Conservation (phyloP, 2,329 filamentous ascomycete species). For the Chaetomium olivaceum region DNA sequence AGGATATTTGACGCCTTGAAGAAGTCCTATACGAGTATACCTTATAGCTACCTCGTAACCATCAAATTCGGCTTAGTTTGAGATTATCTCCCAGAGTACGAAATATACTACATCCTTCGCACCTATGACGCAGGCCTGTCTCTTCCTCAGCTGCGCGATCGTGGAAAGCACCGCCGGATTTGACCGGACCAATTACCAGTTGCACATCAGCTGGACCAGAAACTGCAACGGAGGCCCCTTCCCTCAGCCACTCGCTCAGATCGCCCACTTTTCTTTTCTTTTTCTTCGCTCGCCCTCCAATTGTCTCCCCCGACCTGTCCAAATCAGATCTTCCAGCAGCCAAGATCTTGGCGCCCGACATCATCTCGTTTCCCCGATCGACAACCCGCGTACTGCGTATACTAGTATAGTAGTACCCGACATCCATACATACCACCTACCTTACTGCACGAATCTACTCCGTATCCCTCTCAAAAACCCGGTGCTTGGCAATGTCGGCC, state of each 20-base stretch:
- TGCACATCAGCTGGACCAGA: neutral
- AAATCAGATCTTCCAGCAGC: neutral
- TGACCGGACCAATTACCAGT: neutral
- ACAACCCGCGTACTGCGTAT: neutral
- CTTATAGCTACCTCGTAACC: too few species aligned
- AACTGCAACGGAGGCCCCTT: neutral
- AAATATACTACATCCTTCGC: too few species aligned
- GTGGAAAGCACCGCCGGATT: neutral
- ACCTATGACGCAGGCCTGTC: neutral
- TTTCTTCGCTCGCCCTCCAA: neutral
- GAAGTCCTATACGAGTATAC: too few species aligned
- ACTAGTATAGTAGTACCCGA: neutral
- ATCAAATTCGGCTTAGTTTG: too few species aligned
- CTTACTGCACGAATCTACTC: neutral
- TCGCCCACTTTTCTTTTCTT: neutral
- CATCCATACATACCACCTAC: neutral
- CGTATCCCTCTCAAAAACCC: neutral
- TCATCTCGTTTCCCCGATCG: neutral
- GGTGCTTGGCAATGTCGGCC: constrained; percentile 38
- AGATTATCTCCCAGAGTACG: too few species aligned
- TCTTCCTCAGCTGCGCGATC: neutral
- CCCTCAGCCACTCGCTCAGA: neutral
- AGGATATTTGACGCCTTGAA: too few species aligned
- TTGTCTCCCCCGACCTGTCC: neutral
- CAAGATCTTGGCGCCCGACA: constrained; percentile 17